A percentile compares a stretch with the other conserved stretches of the same genome.
Evolutionary conservation across 305 asterid species (phyloP).

Genomic region (Andrographis paniculata): DNA sequence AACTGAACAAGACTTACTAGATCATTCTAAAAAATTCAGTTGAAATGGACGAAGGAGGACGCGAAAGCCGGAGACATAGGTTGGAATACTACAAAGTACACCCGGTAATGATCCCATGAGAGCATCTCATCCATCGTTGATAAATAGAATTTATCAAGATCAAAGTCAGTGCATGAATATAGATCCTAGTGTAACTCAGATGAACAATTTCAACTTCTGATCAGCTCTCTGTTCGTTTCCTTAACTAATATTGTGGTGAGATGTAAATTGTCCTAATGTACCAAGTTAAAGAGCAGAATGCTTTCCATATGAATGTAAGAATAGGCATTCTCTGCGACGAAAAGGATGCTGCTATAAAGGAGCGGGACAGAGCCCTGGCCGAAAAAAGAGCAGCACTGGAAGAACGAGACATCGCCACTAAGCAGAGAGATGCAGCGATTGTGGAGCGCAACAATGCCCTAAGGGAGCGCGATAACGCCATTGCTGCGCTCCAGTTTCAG

Average conservation of each 20-base stretch:
- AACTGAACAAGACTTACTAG: too few relatives aligned
- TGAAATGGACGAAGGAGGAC: conserved; percentile 46
- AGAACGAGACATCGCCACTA: background rate
- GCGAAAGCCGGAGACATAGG: conserved; percentile 47
- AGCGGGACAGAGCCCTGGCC: background rate
- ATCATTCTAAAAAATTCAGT: background rate
- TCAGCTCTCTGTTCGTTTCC: background rate
- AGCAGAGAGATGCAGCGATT: background rate
- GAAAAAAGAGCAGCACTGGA: background rate
- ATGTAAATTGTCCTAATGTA: conserved; percentile 38
- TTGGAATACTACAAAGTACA: conserved; percentile 41
- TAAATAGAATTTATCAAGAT: background rate
- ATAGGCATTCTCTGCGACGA: conserved; percentile 30
- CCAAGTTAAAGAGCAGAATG: conserved; percentile 48
- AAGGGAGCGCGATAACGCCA: background rate
- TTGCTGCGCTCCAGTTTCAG: background rate
- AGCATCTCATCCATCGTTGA: background rate
- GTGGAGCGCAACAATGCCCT: background rate
- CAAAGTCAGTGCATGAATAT: background rate
- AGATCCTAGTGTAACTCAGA: background rate
- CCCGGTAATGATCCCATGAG: conserved; percentile 26
- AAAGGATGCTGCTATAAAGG: background rate
- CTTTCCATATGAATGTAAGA: conserved; percentile 38
- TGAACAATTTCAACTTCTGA: too few relatives aligned
- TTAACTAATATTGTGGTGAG: conserved; percentile 38